Evolutionary conservation across 2,329 filamentous ascomycete genomes (phyloP).

Genomic region (Calonectria pseudoreteaudii): DNA sequence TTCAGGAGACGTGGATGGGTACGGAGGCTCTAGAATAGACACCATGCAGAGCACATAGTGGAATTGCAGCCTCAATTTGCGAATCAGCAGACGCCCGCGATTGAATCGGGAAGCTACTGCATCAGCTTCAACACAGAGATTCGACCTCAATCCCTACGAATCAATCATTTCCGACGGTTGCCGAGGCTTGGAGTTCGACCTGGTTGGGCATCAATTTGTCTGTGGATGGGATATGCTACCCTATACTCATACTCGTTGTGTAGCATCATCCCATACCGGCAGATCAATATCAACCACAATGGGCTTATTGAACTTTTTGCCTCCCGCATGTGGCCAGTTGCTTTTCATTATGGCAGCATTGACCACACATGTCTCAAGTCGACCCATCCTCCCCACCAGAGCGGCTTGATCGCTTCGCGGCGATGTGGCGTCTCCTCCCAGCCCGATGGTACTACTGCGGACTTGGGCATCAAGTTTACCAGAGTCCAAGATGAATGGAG

Average conservation of each 20-base stretch:
- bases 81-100: not conserved
- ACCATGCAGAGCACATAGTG: not conserved
- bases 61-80: not conserved
- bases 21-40: not conserved
- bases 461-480: slow-evolving; percentile 35
- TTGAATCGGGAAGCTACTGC: not conserved
- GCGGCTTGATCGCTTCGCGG: slow-evolving; percentile 55
- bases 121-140: not conserved
- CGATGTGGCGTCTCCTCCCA: slow-evolving; percentile 57
- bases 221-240: slow-evolving; percentile 15
- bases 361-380: slow-evolving; percentile 79
- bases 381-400: slow-evolving; percentile 56
- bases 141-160: slow-evolving; percentile 14
- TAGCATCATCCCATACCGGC: slow-evolving; percentile 57
- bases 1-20: slow-evolving; percentile 20
- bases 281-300: slow-evolving; percentile 87
- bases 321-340: slow-evolving; percentile 71
- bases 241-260: slow-evolving; percentile 15
- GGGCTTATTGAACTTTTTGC: slow-evolving; percentile 79
- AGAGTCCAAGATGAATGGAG: slow-evolving; percentile 27
- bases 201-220: slow-evolving; percentile 42
- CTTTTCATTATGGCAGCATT: slow-evolving; percentile 82
- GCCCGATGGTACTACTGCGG: slow-evolving; percentile 41
- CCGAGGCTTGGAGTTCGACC: slow-evolving; percentile 23
- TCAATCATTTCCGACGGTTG: slow-evolving; percentile 21